Evolutionary conservation across 768 basidiomycete species (phyloP).

Genomic region (Lentinula sp.): DNA sequence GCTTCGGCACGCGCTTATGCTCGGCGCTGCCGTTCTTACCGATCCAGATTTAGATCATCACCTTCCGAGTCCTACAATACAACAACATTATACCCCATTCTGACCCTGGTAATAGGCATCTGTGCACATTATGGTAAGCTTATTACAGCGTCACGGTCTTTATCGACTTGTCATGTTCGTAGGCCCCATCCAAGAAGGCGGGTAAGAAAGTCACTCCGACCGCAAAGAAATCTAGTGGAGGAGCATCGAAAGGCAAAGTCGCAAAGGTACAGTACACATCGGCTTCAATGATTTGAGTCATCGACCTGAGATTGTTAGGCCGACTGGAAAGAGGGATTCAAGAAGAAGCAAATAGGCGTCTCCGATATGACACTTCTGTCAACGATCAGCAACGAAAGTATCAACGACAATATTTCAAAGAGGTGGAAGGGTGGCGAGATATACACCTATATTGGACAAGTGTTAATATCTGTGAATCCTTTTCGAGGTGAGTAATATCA

Average conservation of each 20-base stretch:
- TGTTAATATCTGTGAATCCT: conserved; percentile 98
- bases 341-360: conserved; percentile 98
- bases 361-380: conserved; percentile 97
- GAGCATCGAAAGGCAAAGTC: conserved; percentile 50
- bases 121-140: neutral
- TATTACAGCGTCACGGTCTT: neutral
- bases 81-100: neutral
- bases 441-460: conserved; percentile 98
- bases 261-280: conserved; percentile 55
- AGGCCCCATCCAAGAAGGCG: conserved; percentile 89
- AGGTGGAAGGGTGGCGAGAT: conserved; percentile 94
- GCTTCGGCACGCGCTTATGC: too few relatives aligned
- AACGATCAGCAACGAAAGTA: conserved; percentile 93
- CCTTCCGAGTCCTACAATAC: neutral
- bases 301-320: conserved; percentile 47
- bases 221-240: conserved; percentile 41
- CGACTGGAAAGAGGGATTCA: conserved; percentile 99
- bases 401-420: conserved; percentile 98
- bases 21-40: neutral
- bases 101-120: neutral
- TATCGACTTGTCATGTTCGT: neutral
- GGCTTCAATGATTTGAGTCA: neutral
- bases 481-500: conserved; percentile 63
- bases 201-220: conserved; percentile 72
- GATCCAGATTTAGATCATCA: neutral